Percentiles rank a stretch among this genome's conserved stretches.
Conservation (phyloP, 2,329 filamentous ascomycete genomes). For the Verticillium isaacii region DNA sequence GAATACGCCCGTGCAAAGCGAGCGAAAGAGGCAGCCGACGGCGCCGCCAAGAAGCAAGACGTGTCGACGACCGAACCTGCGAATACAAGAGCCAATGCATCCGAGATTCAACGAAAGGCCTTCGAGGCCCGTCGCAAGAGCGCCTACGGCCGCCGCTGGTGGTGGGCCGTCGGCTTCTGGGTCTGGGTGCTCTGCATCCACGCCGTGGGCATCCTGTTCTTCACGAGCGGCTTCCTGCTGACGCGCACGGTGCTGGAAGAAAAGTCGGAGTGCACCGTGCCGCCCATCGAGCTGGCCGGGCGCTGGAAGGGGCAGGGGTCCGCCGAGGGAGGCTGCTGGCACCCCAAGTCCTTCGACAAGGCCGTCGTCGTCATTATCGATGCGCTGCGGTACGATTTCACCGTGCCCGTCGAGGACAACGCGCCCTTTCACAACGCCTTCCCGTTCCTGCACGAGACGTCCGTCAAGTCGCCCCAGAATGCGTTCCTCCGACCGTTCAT, state of each 20-base stretch:
- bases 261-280: conserved; percentile 63
- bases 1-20: conserved; percentile 51
- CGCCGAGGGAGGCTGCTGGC: conserved; percentile 77
- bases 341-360: conserved; percentile 88
- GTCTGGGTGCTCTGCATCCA: conserved; percentile 69
- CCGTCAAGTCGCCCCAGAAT: conserved; percentile 67
- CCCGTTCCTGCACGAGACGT: conserved; percentile 80
- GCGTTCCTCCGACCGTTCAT: conserved; percentile 93
- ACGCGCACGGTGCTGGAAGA: conserved; percentile 77
- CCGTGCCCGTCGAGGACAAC: conserved; percentile 65
- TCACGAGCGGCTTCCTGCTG: conserved; percentile 91
- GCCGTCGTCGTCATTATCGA: conserved; percentile 89
- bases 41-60: conserved; percentile 20
- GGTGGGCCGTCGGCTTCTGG: conserved; percentile 64
- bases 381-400: conserved; percentile 94
- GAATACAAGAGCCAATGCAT: conserved; percentile 24
- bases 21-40: conserved; percentile 31
- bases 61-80: conserved; percentile 21
- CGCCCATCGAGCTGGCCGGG: conserved; percentile 54
- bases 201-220: conserved; percentile 77
- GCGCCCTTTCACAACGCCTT: conserved; percentile 78
- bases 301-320: conserved; percentile 37
- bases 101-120: conserved; percentile 39
- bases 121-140: conserved; percentile 43
- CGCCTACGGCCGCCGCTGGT: conserved; percentile 48